Percentiles rank a stretch among this genome's conserved stretches.
phyloP scores from a whole-genome alignment of 192 early-diverging fungal species.

The Bifiguratus adelaidae region DNA sequence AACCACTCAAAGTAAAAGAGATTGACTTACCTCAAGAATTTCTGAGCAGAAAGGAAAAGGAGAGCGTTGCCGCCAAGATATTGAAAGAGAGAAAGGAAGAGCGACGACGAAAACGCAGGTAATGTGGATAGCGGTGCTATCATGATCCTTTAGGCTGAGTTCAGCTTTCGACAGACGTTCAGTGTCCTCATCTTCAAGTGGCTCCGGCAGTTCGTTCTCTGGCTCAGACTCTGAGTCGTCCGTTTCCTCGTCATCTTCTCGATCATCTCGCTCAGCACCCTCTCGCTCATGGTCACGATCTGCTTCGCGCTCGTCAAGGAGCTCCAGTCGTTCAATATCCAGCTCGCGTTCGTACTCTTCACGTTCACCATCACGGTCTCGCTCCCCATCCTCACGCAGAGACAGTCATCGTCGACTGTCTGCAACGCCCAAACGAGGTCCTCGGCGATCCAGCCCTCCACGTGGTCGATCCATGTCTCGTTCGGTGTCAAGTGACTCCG shows the following conservation, averaged over 20 bases:
- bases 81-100: slow-evolving; percentile 28
- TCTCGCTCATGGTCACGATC: slow-evolving; percentile 7
- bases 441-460: slow-evolving; percentile 3
- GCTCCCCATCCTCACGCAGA: slow-evolving; percentile 8
- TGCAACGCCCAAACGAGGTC: no score
- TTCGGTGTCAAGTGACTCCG: not conserved
- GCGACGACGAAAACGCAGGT: slow-evolving; percentile 9
- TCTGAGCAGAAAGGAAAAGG: slow-evolving; percentile 23
- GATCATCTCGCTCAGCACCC: slow-evolving; percentile 1
- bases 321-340: slow-evolving; percentile 1
- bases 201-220: not conserved
- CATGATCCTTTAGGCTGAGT: not conserved
- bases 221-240: not conserved
- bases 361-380: slow-evolving; percentile 9
- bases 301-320: not conserved
- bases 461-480: slow-evolving; percentile 1
- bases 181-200: not conserved
- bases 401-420: no score
- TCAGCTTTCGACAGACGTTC: not conserved
- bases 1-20: slow-evolving; percentile 32
- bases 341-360: slow-evolving; percentile 3
- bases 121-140: not conserved
- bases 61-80: slow-evolving; percentile 34
- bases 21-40: slow-evolving; percentile 37
- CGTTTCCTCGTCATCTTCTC: slow-evolving; percentile 6